Evolutionary conservation across 2,329 filamentous ascomycete genomes (phyloP), one percentile per base, ranked within the genome.

Genomic region (Xylaria sp.): DNA sequence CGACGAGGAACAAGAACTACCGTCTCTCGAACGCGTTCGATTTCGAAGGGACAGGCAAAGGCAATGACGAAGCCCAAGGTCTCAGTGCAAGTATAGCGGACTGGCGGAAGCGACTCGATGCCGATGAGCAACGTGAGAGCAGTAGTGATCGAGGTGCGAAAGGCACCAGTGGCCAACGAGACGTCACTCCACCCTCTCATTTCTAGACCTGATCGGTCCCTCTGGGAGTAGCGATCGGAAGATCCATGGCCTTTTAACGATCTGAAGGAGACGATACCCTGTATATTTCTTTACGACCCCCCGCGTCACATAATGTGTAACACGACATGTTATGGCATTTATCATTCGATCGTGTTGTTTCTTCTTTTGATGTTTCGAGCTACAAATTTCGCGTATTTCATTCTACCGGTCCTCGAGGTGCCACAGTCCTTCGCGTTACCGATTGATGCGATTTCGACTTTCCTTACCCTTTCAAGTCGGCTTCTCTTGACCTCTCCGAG

Each of bases 1-100:
- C 88, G 76, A 91, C 88, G 46, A 96, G 92, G 10, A 97, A 93
- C 77, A 94, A 95, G 75, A 95, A 91, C 69, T 97, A 97, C 74
- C 88, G 94, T 23, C 78, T 97, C 50, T 96, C 91, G 74, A 92
- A 88, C 70, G 86, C 89, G 55, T 95, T 96, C 68, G 92, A 97
- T 71, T 92, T 95, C 68, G 92, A 96, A 59, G 78, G 68, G 19
- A 62, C 67, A 5, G 64, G 61, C 2, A 79, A 78, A 65, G 77
- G 77, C 54, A 75, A 78, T 18, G 78, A 80, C 46, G 78, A 81
- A 6, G 71, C 70, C 37, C 73, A 67, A 8, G 76, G 76, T 4
- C 68, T 91, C 66, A 91, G 84, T 68, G 87, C 88, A 71, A 91
- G 85, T 67, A 75, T 94, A 49, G 86, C 88, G 9, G 89, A 90